These are phyloP conservation scores for Cercophora sp. DNA, from an alignment of 495 filamentous ascomycete genomes.

Conservation along the genomic window DNA sequence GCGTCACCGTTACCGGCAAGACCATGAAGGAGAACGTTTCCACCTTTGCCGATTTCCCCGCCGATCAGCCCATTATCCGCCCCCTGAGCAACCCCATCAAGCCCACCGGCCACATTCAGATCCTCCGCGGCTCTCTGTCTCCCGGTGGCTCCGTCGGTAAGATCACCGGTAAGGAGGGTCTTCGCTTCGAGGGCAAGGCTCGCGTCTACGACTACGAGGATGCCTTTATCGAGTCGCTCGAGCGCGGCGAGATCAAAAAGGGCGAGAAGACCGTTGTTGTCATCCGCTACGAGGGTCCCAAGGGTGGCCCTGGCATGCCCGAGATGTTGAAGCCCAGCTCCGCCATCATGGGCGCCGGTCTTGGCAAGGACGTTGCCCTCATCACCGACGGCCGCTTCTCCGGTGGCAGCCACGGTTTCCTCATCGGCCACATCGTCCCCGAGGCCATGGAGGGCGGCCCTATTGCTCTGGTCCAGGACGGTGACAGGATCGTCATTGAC, in stretches of 20 bases:
- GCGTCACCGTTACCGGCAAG: constrained; percentile 92
- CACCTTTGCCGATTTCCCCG: constrained; percentile 70
- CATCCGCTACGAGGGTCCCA: constrained; percentile 91
- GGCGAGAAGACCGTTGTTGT: constrained; percentile 97
- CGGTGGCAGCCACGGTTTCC: constrained; percentile 73
- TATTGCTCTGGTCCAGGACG: constrained; percentile 64
- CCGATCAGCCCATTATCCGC: constrained; percentile 85
- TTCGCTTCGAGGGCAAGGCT: constrained; percentile 81
- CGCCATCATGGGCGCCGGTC: constrained; percentile 81
- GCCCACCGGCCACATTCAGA: constrained; percentile 91
- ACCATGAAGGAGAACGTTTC: constrained; percentile 89
- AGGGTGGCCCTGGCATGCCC: constrained; percentile 79
- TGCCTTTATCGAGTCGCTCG: constrained; percentile 71
- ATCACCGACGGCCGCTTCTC: constrained; percentile 77
- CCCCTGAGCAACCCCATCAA: constrained; percentile 92
- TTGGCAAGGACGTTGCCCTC: constrained; percentile 76
- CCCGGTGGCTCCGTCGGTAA: constrained; percentile 93
- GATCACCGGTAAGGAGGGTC: constrained; percentile 97
- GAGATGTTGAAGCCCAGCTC: constrained; percentile 83
- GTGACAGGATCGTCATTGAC: constrained; percentile 68
- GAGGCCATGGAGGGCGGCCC: constrained; percentile 68
- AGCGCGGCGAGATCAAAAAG: constrained; percentile 82
- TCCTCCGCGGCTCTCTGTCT: constrained; percentile 84
- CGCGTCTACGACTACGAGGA: constrained; percentile 85
- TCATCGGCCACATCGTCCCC: constrained; percentile 72